Evolutionary conservation across 371 early-diverging fungal genomes (phyloP).

Genomic region (Apophysomyces trapeziformis): DNA sequence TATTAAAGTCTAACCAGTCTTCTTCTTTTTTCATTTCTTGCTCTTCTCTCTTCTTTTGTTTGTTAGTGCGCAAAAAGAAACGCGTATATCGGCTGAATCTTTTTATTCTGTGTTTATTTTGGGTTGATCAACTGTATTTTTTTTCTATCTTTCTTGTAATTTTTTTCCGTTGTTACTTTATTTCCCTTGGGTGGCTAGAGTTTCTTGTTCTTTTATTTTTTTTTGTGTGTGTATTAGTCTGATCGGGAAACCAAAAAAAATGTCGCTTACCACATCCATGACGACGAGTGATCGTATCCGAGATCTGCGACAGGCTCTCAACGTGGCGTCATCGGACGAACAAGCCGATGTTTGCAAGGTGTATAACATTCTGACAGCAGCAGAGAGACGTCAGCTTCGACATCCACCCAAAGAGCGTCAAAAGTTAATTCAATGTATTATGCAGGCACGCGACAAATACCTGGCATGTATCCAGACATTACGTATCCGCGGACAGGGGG

Average conservation of each 20-base stretch:
- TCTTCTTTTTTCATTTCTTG: neutral
- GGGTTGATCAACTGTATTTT: neutral
- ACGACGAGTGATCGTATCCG: neutral
- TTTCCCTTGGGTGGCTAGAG: too few relatives aligned
- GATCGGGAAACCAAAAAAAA: neutral
- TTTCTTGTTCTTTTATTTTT: neutral
- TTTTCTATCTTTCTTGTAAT: neutral
- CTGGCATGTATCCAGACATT: slow-evolving; percentile 20
- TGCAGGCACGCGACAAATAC: slow-evolving; percentile 27
- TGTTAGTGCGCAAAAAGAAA: neutral
- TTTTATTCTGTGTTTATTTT: slow-evolving; percentile 7
- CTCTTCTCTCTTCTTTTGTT: slow-evolving; percentile 3
- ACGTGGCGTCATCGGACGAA: neutral
- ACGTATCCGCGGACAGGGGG: slow-evolving; percentile 19
- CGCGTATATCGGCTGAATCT: neutral
- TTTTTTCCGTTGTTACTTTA: neutral
- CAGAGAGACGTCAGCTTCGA: neutral
- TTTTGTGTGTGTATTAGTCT: slow-evolving; percentile 9
- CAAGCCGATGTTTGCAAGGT: neutral
- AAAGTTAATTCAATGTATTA: neutral
- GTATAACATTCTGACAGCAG: neutral
- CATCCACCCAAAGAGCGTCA: neutral
- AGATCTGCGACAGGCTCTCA: neutral
- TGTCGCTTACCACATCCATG: neutral
- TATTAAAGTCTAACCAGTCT: neutral